Percentiles rank a stretch among this genome's conserved stretches.
phyloP scores from a whole-genome alignment of 2,329 filamentous ascomycete genomes.

The Diplodia corticola region DNA sequence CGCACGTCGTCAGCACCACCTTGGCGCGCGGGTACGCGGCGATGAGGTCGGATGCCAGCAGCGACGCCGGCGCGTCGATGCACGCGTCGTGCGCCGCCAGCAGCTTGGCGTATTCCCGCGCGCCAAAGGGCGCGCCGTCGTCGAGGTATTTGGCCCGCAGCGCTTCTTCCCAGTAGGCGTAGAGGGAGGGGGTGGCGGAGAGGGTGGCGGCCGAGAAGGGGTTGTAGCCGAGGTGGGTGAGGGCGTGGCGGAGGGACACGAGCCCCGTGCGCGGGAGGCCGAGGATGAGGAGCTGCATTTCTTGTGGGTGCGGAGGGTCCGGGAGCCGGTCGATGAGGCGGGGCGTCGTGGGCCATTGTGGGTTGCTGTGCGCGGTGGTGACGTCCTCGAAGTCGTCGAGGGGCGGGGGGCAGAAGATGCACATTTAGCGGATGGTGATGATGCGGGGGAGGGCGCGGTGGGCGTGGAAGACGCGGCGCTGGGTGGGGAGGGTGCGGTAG shows the following conservation, averaged over 20 bases:
- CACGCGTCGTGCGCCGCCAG: not conserved
- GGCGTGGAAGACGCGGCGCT: not conserved
- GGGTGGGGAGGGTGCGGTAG: not conserved
- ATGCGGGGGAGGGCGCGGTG: not conserved
- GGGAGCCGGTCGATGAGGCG: too few species aligned
- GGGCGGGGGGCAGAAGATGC: constrained; percentile 5
- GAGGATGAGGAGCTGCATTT: not conserved
- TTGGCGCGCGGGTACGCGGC: constrained; percentile 27
- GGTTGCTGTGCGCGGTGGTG: too few species aligned
- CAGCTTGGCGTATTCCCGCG: not conserved
- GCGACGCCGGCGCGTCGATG: not conserved
- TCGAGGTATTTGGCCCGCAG: not conserved
- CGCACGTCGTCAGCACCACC: constrained; percentile 25
- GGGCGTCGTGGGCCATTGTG: too few species aligned
- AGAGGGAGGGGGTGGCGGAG: not conserved
- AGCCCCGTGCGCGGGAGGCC: not conserved
- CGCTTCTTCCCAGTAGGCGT: not conserved
- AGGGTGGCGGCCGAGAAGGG: not conserved
- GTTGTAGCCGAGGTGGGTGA: not conserved
- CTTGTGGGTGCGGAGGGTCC: not conserved
- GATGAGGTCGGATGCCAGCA: not conserved
- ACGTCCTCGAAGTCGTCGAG: not conserved
- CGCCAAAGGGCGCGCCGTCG: not conserved
- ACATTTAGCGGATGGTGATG: not conserved
- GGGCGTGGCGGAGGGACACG: not conserved